Evolutionary conservation across 805 yeast genomes (phyloP), one percentile per base, ranked within the genome.

Genomic region (Yamadazyma sp.): DNA sequence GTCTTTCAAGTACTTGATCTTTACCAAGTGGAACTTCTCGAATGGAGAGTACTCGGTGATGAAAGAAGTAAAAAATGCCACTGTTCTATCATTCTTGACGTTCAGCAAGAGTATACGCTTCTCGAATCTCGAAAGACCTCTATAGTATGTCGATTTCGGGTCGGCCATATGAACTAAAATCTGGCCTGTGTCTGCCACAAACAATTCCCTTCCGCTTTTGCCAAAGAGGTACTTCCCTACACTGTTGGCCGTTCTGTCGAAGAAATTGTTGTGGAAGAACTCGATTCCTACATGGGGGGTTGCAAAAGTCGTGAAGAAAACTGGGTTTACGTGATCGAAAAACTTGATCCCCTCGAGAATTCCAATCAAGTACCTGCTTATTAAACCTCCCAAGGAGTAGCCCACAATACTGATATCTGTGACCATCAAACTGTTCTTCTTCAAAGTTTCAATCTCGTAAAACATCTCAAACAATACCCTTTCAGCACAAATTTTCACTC

Each of bases 371-470:
- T 86, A 89, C 35, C 97, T 67, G 0, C 89, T 71, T 21, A 91
- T 78, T 23, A 90, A 61, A 0, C 98, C 98, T 15, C 98, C 97
- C 41, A 91, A 64, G 0, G 96, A 86, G 57, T 90, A 91, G 0
- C 98, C 96, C 3, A 86, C 71, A 28, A 91, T 67, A 44, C 95
- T 84, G 34, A 91, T 74, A 48, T 79, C 75, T n/a, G 70, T 66
- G 8, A 87, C 86, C 15, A 49, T 51, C 17, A 40, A 47, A 27
- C 52, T 46, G 30, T 54, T 54, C 34, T 51, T 47, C 42, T 59
- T 60, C 35, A 68, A 52, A 1, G 64, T 53, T 41, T 66, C 73
- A 24, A 67, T 61, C 45, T 67, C 72, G 34, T 62, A 65, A 20
- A 66, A 54, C 34, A 68, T 51, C 34, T 68, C 73, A 9, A 57